Evolutionary conservation across 2,329 filamentous ascomycete genomes (phyloP).

Genomic region (Fusarium veterinarium): DNA sequence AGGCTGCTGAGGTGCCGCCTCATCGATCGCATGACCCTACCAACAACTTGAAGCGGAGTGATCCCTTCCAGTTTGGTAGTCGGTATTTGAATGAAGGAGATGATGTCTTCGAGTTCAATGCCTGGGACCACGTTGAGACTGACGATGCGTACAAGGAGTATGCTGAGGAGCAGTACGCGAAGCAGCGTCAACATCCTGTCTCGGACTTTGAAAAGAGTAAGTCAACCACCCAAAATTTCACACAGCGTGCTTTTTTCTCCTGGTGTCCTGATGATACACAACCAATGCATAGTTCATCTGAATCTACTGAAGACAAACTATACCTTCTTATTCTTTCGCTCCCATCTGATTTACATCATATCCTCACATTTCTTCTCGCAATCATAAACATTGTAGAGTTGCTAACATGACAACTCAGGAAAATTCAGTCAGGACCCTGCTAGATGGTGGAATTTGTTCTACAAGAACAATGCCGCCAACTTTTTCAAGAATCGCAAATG

Average conservation of each 20-base stretch:
- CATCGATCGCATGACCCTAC: slow-evolving; percentile 78
- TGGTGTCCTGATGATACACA: slow-evolving; percentile 68
- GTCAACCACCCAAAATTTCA: slow-evolving; percentile 44
- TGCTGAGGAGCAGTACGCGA: slow-evolving; percentile 83
- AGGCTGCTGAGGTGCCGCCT: slow-evolving; percentile 56
- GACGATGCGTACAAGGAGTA: slow-evolving; percentile 90
- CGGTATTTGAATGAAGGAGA: slow-evolving; percentile 85
- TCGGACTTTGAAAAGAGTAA: slow-evolving; percentile 91
- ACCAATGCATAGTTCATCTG: slow-evolving; percentile 79
- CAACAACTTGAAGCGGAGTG: slow-evolving; percentile 84
- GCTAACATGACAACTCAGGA: slow-evolving; percentile 62
- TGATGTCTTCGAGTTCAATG: slow-evolving; percentile 96
- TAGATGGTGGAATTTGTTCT: slow-evolving; percentile 98
- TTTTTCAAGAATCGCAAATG: slow-evolving; percentile 99
- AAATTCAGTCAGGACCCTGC: slow-evolving; percentile 92
- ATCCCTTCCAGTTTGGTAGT: slow-evolving; percentile 96
- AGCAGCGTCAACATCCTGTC: slow-evolving; percentile 87
- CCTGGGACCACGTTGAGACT: slow-evolving; percentile 97
- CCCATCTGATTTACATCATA: slow-evolving; percentile 69
- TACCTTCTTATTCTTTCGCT: slow-evolving; percentile 74
- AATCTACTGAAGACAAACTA: slow-evolving; percentile 72
- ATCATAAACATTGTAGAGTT: slow-evolving; percentile 20
- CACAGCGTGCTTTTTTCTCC: slow-evolving; percentile 10
- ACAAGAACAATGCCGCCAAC: slow-evolving; percentile 96
- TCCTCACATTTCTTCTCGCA: slow-evolving; percentile 30